phyloP scores from a whole-genome alignment of 176 grass and related monocot species.

The Rhynchospora tenuis region DNA sequence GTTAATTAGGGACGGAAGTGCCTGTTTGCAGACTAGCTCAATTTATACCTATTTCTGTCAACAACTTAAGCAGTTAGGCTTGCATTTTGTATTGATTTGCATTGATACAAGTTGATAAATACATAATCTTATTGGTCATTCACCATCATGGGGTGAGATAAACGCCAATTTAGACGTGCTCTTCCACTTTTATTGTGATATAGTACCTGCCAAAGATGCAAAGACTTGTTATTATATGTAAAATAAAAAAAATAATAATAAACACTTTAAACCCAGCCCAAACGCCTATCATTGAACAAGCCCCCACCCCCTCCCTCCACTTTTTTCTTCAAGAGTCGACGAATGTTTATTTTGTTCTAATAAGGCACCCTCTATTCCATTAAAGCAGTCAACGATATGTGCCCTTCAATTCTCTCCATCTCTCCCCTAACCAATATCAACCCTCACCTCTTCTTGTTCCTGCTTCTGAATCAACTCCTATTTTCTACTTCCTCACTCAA shows the following conservation, averaged over 20 bases:
- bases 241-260: background rate
- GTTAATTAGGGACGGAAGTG: background rate
- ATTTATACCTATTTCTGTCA: background rate
- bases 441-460: background rate
- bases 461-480: background rate
- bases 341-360: background rate
- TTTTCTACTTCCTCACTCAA: background rate
- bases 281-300: too few species aligned
- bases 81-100: background rate
- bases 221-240: conserved; percentile 2
- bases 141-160: conserved; percentile 48
- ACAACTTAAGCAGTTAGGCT: background rate
- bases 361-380: background rate
- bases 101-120: background rate
- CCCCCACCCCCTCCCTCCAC: too few species aligned
- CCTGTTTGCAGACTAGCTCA: background rate
- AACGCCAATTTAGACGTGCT: conserved; percentile 60
- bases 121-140: conserved; percentile 35
- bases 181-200: conserved; percentile 59
- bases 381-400: background rate
- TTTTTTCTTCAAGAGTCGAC: background rate
- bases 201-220: conserved; percentile 56
- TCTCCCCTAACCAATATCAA: background rate
- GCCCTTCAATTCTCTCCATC: background rate
- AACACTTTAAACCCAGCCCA: too few species aligned